phyloP scores from a whole-genome alignment of 768 basidiomycete species.

The Leucosporidium scottii region DNA sequence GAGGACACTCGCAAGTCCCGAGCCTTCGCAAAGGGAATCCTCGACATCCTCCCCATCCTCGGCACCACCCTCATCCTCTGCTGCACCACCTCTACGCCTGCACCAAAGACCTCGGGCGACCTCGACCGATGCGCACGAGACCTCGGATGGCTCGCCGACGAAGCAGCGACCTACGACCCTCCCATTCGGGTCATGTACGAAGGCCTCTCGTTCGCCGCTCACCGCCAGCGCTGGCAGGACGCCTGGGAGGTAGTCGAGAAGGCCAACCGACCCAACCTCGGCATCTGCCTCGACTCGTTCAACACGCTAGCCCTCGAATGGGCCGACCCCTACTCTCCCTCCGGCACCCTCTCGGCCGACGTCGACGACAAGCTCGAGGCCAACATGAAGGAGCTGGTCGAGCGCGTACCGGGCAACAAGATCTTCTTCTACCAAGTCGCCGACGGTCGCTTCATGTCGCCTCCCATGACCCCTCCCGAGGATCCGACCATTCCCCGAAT shows the following conservation, averaged over 20 bases:
- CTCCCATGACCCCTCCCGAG: constrained; percentile 25
- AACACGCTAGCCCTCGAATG: constrained; percentile 46
- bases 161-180: constrained; percentile 40
- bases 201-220: constrained; percentile 42
- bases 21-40: constrained; percentile 39
- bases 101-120: constrained; percentile 30
- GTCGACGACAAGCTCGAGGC: constrained; percentile 26
- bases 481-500: constrained; percentile 33
- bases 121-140: constrained; percentile 37
- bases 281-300: constrained; percentile 45
- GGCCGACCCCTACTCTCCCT: constrained; percentile 42
- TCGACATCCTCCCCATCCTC: constrained; percentile 41
- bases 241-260: constrained; percentile 44
- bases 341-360: constrained; percentile 34
- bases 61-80: constrained; percentile 43
- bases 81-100: constrained; percentile 42
- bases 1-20: constrained; percentile 39
- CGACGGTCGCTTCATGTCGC: constrained; percentile 39
- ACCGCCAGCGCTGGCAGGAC: constrained; percentile 43
- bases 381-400: constrained; percentile 40
- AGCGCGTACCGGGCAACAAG: constrained; percentile 42
- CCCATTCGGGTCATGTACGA: constrained; percentile 36
- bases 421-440: constrained; percentile 47
- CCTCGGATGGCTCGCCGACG: constrained; percentile 41
- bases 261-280: constrained; percentile 44